Percentiles rank a stretch among this genome's conserved stretches.
Evolutionary conservation across 129 eudicot species (phyloP).

Genomic region (Flaveria sonorensis): DNA sequence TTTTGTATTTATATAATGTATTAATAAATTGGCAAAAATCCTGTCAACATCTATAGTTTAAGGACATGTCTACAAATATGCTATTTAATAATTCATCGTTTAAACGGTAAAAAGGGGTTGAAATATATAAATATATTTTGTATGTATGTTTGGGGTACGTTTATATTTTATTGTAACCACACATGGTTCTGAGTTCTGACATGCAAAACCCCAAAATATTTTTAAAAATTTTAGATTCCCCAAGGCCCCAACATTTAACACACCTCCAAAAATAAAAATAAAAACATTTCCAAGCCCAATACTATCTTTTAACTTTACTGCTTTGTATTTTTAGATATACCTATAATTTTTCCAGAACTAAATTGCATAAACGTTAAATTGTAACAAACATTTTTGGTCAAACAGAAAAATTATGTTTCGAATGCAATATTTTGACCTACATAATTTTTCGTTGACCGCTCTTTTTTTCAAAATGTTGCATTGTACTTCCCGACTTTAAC

Average conservation of each 20-base stretch:
- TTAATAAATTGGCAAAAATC: neutral
- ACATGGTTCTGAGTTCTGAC: slow-evolving; percentile 43
- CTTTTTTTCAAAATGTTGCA: neutral
- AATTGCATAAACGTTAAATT: neutral
- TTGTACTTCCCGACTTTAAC: neutral
- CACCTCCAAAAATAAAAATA: slow-evolving; percentile 18
- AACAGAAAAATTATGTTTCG: neutral
- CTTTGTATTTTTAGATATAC: slow-evolving; percentile 19
- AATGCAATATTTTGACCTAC: neutral
- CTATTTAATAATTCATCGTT: neutral
- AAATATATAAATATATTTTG: neutral
- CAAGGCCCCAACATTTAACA: slow-evolving; percentile 5
- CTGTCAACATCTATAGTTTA: neutral
- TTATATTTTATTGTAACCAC: neutral
- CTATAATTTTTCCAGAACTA: neutral
- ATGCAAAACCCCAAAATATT: slow-evolving; percentile 16
- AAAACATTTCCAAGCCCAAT: neutral
- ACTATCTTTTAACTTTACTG: slow-evolving; percentile 13
- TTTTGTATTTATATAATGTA: neutral
- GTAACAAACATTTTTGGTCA: neutral
- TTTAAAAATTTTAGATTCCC: slow-evolving; percentile 12
- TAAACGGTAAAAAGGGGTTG: neutral
- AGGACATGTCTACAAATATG: neutral
- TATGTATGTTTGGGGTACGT: neutral
- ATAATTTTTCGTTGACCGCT: neutral